These are phyloP conservation scores for Suillus discolor DNA, from an alignment of 768 basidiomycete genomes.

Conservation along the genomic window DNA sequence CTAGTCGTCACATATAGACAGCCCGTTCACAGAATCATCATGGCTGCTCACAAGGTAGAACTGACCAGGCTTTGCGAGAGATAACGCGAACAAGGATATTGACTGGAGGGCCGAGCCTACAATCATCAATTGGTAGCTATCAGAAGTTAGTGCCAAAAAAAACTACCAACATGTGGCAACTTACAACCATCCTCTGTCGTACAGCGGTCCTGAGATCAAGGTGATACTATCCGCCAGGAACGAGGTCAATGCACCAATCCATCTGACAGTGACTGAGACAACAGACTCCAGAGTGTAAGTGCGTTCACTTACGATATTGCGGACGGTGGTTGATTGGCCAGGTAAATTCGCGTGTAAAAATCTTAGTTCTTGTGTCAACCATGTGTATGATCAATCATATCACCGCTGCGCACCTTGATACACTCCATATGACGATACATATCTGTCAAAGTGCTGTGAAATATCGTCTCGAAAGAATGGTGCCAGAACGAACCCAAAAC, in stretches of 20 bases:
- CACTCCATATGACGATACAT: constrained; percentile 34
- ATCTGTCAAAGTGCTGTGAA: constrained; percentile 13
- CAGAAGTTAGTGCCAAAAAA: not conserved
- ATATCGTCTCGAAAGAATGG: not conserved
- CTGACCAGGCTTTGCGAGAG: constrained; percentile 37
- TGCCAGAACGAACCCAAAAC: constrained; percentile 22
- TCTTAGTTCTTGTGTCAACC: constrained; percentile 23
- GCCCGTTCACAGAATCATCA: not conserved
- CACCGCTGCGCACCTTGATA: constrained; percentile 27
- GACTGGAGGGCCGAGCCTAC: constrained; percentile 18
- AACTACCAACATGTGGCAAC: constrained; percentile 5
- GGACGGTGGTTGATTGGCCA: constrained; percentile 29
- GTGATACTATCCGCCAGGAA: constrained; percentile 34
- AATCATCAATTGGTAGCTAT: constrained; percentile 16
- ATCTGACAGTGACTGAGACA: constrained; percentile 26
- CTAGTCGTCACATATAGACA: constrained; percentile 21
- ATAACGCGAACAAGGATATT: constrained; percentile 40
- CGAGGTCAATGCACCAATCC: constrained; percentile 38
- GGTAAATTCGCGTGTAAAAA: constrained; percentile 34
- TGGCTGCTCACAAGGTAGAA: constrained; percentile 37
- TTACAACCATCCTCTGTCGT: constrained; percentile 35
- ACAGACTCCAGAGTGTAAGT: constrained; percentile 28
- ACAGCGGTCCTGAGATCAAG: constrained; percentile 31
- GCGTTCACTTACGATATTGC: constrained; percentile 27
- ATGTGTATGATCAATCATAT: not conserved